Evolutionary conservation across 2,329 filamentous ascomycete species (phyloP).

Genomic region (Fragosphaeria purpurea): DNA sequence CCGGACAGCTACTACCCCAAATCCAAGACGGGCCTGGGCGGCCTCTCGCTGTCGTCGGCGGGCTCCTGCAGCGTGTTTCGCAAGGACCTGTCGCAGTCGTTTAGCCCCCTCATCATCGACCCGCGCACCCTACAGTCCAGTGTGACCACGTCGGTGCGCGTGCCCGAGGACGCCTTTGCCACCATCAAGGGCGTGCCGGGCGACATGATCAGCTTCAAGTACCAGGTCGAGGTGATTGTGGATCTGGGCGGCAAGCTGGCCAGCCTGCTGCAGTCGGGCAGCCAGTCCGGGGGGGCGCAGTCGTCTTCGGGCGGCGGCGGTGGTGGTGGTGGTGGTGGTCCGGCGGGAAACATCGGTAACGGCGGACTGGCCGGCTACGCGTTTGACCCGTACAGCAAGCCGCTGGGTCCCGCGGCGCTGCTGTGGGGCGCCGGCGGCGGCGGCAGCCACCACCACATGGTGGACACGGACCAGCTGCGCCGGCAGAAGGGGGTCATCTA

Average conservation of each 20-base stretch:
- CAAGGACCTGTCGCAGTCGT: slow-evolving; percentile 84
- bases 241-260: slow-evolving; percentile 82
- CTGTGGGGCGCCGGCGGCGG: slow-evolving; percentile 10
- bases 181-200: slow-evolving; percentile 85
- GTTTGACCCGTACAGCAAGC: slow-evolving; percentile 1
- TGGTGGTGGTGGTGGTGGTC: slow-evolving; percentile 21
- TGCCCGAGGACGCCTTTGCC: slow-evolving; percentile 85
- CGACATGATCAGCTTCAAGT: slow-evolving; percentile 90
- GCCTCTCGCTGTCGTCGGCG: slow-evolving; percentile 75
- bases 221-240: slow-evolving; percentile 85
- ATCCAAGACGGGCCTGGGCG: slow-evolving; percentile 76
- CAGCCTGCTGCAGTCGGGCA: slow-evolving; percentile 56
- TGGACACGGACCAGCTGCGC: slow-evolving; percentile 78
- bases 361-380: slow-evolving; percentile 16
- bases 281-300: slow-evolving; percentile 13
- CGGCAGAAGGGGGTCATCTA: slow-evolving; percentile 88
- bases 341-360: slow-evolving; percentile 15
- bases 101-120: slow-evolving; percentile 80
- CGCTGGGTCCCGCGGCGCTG: slow-evolving; percentile 8
- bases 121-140: slow-evolving; percentile 67
- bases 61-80: slow-evolving; percentile 88
- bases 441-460: slow-evolving; percentile 39
- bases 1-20: slow-evolving; percentile 77
- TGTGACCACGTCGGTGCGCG: slow-evolving; percentile 71
- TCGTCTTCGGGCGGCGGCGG: background rate